Evolutionary conservation across 495 filamentous ascomycete species (phyloP), one percentile per base, ranked within the genome.

Genomic region (Hypomontagnella monticulosa): DNA sequence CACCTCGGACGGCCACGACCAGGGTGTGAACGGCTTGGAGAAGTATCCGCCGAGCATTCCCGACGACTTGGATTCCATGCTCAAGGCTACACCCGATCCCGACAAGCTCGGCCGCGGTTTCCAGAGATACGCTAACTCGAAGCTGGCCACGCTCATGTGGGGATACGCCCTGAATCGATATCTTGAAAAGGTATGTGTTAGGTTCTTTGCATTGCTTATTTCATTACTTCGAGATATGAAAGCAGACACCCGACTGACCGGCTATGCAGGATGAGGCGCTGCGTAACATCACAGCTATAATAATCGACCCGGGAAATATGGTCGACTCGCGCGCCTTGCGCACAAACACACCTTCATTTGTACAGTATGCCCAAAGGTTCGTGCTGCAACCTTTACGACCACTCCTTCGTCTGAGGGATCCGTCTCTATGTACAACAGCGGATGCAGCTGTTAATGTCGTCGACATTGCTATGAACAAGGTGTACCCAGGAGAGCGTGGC

Each of bases 251-350:
- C 43, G 33, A 48, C 14, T 64, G 14, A 52, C 40, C 20, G 8
- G 0, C 36, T 48, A 1, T 11, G 4, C 40, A 71, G 79, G 70
- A 80, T 23, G 54, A 72, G 4, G 56, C 42, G 4, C 57, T 81
- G 20, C 71, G 60, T 41, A 79, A 76, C 0, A 79, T 84, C 57
- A 82, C 80, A 0, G 79, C 75, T 14, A 71, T 80, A 5, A 74
- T 76, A 16, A 75, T 83, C 34, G 78, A 84, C 57, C 81, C 81
- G 0, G 80, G 83, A 11, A 80, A 71, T 27, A 52, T 84, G 20
- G 60, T 66, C 11, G 77, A 81, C 66, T 84, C 81, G 27, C 80
- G 81, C 8, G 79, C 79, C 4, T 58, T 82, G 43, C 70, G 61
- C 12, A 77, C 61, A 7, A 83, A 83, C 61, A 79, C 76, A 5